These are phyloP conservation scores for Rehmannia glutinosa DNA, from an alignment of 257 asterid genomes.

Conservation along the genomic window DNA sequence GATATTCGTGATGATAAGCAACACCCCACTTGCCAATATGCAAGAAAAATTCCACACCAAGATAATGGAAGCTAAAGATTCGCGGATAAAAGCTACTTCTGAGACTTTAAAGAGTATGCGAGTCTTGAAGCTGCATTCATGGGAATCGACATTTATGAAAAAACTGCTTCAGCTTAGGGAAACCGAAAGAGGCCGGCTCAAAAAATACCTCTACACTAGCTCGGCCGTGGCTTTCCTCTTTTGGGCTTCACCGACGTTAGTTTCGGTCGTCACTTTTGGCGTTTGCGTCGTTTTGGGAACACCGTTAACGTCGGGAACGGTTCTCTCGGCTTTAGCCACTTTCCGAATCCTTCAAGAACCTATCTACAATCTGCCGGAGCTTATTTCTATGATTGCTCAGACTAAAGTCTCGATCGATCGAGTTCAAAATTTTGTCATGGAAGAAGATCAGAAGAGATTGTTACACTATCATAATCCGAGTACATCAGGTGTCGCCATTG, in stretches of 20 bases:
- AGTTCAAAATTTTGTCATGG: constrained; percentile 44
- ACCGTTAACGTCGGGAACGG: constrained; percentile 68
- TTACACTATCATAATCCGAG: constrained; percentile 17
- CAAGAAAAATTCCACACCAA: constrained; percentile 57
- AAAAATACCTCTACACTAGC: constrained; percentile 55
- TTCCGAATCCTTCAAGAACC: constrained; percentile 87
- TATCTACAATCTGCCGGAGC: constrained; percentile 82
- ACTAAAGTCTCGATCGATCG: constrained; percentile 75
- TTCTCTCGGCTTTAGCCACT: constrained; percentile 85
- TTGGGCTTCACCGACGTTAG: constrained; percentile 86
- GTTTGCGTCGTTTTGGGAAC: constrained; percentile 57
- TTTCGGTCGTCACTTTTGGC: constrained; percentile 73
- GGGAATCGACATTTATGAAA: constrained; percentile 60
- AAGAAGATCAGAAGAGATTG: constrained; percentile 49
- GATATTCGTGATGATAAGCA: constrained; percentile 69
- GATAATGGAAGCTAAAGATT: constrained; percentile 85
- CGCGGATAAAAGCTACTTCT: constrained; percentile 67
- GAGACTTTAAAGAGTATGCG: constrained; percentile 76
- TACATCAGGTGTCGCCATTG: constrained; percentile 44
- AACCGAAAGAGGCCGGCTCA: constrained; percentile 53
- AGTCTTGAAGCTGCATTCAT: constrained; percentile 70
- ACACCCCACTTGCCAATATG: constrained; percentile 72
- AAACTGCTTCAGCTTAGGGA: constrained; percentile 60
- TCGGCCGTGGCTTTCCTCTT: constrained; percentile 75
- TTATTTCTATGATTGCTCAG: constrained; percentile 71